Conservation (phyloP, 768 basidiomycete genomes). For the Amanita brunnescens region DNA sequence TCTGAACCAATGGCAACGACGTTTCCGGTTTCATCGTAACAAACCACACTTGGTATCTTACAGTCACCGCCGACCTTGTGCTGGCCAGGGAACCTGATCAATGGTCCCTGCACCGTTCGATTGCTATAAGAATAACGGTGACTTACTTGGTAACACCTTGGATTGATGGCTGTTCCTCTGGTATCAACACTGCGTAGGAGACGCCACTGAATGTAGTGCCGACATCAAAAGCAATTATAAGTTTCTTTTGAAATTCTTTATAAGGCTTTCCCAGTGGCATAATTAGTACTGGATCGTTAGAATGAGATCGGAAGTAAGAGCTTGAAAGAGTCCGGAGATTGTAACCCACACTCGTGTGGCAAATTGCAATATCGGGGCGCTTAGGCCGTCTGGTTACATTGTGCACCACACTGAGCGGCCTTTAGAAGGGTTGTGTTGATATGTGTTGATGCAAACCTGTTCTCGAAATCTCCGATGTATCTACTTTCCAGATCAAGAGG, state of each 20-base stretch:
- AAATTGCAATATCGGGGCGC: no score
- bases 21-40: constrained; percentile 3
- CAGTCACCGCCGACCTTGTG: background rate
- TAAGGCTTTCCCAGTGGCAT: constrained; percentile 24
- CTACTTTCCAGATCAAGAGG: no score
- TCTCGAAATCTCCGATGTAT: no score
- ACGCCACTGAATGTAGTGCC: constrained; percentile 44
- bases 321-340: no score
- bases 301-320: background rate
- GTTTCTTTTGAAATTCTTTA: constrained; percentile 27
- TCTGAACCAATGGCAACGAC: constrained; percentile 6
- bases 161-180: constrained; percentile 23
- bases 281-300: constrained; percentile 6
- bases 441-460: no score
- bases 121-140: constrained; percentile 2
- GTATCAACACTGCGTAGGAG: constrained; percentile 24
- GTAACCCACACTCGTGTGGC: no score
- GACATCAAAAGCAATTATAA: constrained; percentile 43
- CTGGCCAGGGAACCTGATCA: background rate
- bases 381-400: no score
- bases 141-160: constrained; percentile 28
- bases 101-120: background rate
- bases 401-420: no score
- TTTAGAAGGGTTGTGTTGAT: no score
- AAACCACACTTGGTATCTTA: constrained; percentile 7